These are phyloP conservation scores for Phytopythium sindhum DNA, from an alignment of 352 stramenopile genomes.

Conservation along the genomic window DNA sequence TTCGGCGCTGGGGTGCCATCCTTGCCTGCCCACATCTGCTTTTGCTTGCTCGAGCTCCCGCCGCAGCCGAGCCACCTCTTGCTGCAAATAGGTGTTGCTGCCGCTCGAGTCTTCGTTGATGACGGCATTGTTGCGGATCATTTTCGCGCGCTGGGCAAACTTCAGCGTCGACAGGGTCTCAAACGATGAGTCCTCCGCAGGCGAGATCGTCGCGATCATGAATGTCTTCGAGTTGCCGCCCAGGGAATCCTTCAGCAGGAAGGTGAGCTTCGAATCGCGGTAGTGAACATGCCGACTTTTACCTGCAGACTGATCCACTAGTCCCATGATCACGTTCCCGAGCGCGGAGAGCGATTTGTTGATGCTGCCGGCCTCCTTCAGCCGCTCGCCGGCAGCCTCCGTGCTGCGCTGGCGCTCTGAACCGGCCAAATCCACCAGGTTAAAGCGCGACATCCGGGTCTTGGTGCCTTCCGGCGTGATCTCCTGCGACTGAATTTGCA, in stretches of 20 bases:
- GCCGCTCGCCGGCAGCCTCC: slow-evolving; percentile 90
- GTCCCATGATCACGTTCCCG: slow-evolving; percentile 93
- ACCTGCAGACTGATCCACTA: slow-evolving; percentile 75
- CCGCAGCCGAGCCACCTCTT: slow-evolving; percentile 65
- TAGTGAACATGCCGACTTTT: slow-evolving; percentile 86
- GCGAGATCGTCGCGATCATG: slow-evolving; percentile 82
- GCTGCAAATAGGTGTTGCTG: slow-evolving; percentile 56
- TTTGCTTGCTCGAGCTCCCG: slow-evolving; percentile 56
- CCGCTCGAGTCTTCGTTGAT: slow-evolving; percentile 82
- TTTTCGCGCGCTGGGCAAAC: slow-evolving; percentile 81
- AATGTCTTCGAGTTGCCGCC: slow-evolving; percentile 87
- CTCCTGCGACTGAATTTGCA: slow-evolving; percentile 74
- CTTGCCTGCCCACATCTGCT: neutral
- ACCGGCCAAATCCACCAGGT: slow-evolving; percentile 97
- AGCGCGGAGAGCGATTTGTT: slow-evolving; percentile 96
- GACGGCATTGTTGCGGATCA: slow-evolving; percentile 82
- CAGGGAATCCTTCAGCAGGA: slow-evolving; percentile 80
- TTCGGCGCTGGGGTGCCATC: neutral
- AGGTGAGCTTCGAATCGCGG: slow-evolving; percentile 84
- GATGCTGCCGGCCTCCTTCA: slow-evolving; percentile 97
- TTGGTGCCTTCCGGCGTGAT: slow-evolving; percentile 55
- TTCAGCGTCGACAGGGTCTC: slow-evolving; percentile 85
- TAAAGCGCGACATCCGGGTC: slow-evolving; percentile 90
- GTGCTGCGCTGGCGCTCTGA: slow-evolving; percentile 96
- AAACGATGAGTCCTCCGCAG: slow-evolving; percentile 80